Conservation (phyloP, 2,329 filamentous ascomycete species). For the Aspergillus sp. region DNA sequence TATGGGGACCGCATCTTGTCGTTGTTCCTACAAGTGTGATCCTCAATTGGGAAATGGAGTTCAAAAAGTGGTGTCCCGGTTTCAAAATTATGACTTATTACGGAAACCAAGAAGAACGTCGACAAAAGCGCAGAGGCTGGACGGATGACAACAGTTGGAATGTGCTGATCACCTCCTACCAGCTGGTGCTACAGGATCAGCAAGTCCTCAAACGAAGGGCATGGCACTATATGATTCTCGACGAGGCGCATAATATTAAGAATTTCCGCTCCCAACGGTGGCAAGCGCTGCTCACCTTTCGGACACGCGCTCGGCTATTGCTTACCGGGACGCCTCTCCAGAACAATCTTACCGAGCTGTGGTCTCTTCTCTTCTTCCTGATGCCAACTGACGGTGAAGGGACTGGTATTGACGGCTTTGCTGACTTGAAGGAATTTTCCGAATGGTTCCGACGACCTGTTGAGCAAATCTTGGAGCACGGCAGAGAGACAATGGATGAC, state of each 20-base stretch:
- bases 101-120: conserved; percentile 88
- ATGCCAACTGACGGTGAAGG: conserved; percentile 80
- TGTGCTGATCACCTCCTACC: conserved; percentile 96
- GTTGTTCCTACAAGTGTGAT: conserved; percentile 98
- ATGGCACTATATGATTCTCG: conserved; percentile 98
- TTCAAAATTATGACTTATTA: conserved; percentile 99
- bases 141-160: conserved; percentile 93
- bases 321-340: conserved; percentile 94
- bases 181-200: conserved; percentile 91
- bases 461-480: conserved; percentile 93
- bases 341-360: conserved; percentile 94
- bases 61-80: conserved; percentile 96
- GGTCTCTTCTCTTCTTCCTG: conserved; percentile 95
- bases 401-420: conserved; percentile 85
- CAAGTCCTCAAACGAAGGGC: conserved; percentile 88
- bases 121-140: conserved; percentile 90
- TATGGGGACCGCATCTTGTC: conserved; percentile 95
- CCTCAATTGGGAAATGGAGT: conserved; percentile 99
- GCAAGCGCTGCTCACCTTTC: conserved; percentile 93
- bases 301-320: conserved; percentile 82
- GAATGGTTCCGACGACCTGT: conserved; percentile 95
- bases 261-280: conserved; percentile 98
- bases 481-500: conserved; percentile 89
- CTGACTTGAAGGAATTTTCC: conserved; percentile 92
- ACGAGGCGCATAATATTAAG: conserved; percentile 99